These are phyloP conservation scores for Physocladia obscura DNA, from an alignment of 192 early-diverging fungal genomes.

Conservation along the genomic window DNA sequence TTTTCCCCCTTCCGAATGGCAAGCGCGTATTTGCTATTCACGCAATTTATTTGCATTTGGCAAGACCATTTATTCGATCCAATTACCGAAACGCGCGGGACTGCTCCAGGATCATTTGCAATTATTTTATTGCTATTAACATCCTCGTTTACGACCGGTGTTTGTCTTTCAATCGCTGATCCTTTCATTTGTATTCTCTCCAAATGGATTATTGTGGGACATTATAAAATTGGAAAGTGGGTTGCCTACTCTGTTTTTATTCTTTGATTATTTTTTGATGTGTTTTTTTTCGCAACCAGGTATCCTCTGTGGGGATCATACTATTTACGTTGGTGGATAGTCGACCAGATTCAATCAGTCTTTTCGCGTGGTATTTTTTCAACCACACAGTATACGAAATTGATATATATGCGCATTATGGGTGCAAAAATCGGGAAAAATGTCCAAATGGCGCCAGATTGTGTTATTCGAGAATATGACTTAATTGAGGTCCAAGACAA, in stretches of 20 bases:
- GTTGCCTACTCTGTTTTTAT: no score
- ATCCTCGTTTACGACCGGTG: slow-evolving; percentile 1
- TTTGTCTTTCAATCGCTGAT: slow-evolving; percentile 15
- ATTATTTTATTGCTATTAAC: slow-evolving; percentile 8
- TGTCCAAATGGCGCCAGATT: slow-evolving; percentile 28
- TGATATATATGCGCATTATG: slow-evolving; percentile 32
- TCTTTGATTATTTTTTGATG: no score
- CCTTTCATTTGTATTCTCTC: slow-evolving; percentile 39
- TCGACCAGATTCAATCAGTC: slow-evolving; percentile 25
- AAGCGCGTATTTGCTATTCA: neutral
- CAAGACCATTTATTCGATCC: neutral
- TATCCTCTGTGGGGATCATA: slow-evolving; percentile 46
- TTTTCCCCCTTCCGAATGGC: slow-evolving; percentile 6
- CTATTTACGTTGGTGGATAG: slow-evolving; percentile 50
- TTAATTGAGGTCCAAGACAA: slow-evolving; percentile 39
- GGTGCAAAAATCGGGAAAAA: slow-evolving; percentile 38
- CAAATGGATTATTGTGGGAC: slow-evolving; percentile 50
- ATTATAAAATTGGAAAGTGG: slow-evolving; percentile 38
- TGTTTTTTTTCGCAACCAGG: no score
- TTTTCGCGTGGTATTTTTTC: slow-evolving; percentile 36
- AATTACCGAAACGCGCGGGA: slow-evolving; percentile 1
- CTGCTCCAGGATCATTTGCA: neutral
- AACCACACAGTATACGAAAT: slow-evolving; percentile 3
- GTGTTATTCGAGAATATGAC: slow-evolving; percentile 43
- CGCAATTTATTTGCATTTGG: neutral